Conservation (phyloP, 2,329 filamentous ascomycete genomes). For the Clonostachys byssicola region DNA sequence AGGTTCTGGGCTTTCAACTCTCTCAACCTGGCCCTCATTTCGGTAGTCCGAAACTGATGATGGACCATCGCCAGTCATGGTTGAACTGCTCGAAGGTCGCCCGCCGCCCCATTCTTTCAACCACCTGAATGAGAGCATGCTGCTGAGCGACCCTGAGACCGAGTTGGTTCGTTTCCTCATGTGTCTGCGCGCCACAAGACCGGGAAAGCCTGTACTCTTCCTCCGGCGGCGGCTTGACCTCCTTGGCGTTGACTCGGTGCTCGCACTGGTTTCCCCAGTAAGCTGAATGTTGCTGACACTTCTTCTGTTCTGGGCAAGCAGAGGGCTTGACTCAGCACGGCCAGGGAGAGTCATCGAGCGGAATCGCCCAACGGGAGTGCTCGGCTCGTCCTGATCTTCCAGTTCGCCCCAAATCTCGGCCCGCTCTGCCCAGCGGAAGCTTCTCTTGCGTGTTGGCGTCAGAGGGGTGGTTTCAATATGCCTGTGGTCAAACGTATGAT, state of each 20-base stretch:
- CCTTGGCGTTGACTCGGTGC: conserved; percentile 20
- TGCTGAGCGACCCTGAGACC: conserved; percentile 45
- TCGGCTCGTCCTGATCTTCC: conserved; percentile 62
- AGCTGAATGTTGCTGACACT: conserved; percentile 19
- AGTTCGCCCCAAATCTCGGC: conserved; percentile 87
- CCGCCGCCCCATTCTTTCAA: conserved; percentile 26
- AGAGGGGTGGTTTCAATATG: conserved; percentile 30
- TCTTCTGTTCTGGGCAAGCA: conserved; percentile 25
- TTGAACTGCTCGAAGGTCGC: no score
- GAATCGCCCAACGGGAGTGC: conserved; percentile 29
- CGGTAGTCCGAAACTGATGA: not conserved
- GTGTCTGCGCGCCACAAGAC: conserved; percentile 49
- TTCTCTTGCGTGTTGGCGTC: conserved; percentile 39
- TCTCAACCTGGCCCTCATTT: not conserved
- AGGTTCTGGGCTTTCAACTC: no score
- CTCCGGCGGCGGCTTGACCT: conserved; percentile 38
- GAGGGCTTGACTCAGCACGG: conserved; percentile 30
- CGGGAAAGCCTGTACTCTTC: conserved; percentile 58
- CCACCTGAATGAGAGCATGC: conserved; percentile 53
- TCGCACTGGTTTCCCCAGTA: conserved; percentile 17
- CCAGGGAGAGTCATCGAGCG: conserved; percentile 46
- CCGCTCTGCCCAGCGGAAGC: conserved; percentile 58
- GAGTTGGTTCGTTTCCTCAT: conserved; percentile 30
- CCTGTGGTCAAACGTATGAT: conserved; percentile 42
- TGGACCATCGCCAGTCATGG: no score